Percentiles rank a stretch among this genome's conserved stretches.
Conservation (phyloP, 257 asterid species). For the Primulina tabacum region DNA sequence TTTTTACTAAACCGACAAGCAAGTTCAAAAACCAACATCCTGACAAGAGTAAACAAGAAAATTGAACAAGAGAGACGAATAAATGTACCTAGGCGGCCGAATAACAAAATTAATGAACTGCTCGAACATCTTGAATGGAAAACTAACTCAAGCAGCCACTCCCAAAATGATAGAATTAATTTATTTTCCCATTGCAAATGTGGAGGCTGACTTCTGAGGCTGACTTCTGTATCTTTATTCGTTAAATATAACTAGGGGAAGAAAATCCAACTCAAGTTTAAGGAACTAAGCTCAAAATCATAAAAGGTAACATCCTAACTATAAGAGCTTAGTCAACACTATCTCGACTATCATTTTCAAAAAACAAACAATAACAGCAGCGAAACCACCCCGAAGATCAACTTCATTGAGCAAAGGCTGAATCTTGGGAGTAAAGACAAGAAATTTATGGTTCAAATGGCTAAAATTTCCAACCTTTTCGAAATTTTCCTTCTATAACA, state of each 20-base stretch:
- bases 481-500: slow-evolving; percentile 18
- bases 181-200: slow-evolving; percentile 27
- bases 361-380: slow-evolving; percentile 20
- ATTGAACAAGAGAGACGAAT: not conserved
- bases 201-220: slow-evolving; percentile 20
- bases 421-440: slow-evolving; percentile 24
- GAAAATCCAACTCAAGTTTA: slow-evolving; percentile 17
- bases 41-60: not conserved
- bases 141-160: slow-evolving; percentile 31
- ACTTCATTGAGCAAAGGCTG: slow-evolving; percentile 19
- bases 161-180: slow-evolving; percentile 21
- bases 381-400: slow-evolving; percentile 21
- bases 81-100: slow-evolving; percentile 87
- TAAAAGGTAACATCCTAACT: slow-evolving; percentile 11
- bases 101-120: slow-evolving; percentile 94
- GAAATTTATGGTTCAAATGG: slow-evolving; percentile 21
- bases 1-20: not conserved
- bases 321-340: slow-evolving; percentile 3
- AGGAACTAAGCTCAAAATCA: slow-evolving; percentile 8
- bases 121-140: slow-evolving; percentile 68
- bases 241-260: slow-evolving; percentile 21
- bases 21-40: not conserved
- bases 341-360: slow-evolving; percentile 14
- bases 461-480: slow-evolving; percentile 21
- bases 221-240: slow-evolving; percentile 17